Evolutionary conservation across 2,329 filamentous ascomycete genomes (phyloP).

Genomic region (Cercospora sp.): DNA sequence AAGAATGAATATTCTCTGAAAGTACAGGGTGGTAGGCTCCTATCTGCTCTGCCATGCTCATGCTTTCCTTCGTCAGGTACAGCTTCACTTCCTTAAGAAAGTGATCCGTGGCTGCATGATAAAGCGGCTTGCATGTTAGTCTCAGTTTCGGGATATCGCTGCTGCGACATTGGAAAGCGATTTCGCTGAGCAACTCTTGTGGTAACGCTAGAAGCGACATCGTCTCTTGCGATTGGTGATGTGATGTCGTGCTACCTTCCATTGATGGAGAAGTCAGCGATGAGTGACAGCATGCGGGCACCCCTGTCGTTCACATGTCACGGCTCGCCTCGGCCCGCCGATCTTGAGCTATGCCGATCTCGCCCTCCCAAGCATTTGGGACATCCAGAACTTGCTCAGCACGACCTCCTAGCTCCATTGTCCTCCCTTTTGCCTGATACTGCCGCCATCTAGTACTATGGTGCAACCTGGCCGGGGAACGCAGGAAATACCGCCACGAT

Average conservation of each 20-base stretch:
- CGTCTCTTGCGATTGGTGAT: neutral
- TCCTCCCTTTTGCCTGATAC: neutral
- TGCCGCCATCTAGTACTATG: neutral
- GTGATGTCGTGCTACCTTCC: neutral
- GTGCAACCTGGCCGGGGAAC: neutral
- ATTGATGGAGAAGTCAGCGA: neutral
- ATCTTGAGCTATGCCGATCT: neutral
- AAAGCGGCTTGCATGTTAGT: neutral
- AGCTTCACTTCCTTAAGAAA: slow-evolving; percentile 5
- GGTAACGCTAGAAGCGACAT: neutral
- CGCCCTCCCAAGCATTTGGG: neutral
- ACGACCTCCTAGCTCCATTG: neutral
- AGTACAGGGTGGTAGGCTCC: neutral
- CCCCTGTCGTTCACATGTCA: neutral
- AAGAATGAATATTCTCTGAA: neutral
- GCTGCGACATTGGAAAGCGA: neutral
- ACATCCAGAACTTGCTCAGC: slow-evolving; percentile 6
- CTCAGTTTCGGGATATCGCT: neutral
- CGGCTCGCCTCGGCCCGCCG: slow-evolving; percentile 4
- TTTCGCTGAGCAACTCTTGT: neutral
- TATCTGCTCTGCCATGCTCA: neutral
- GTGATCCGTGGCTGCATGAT: neutral
- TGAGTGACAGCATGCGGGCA: neutral
- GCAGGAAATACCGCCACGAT: slow-evolving; percentile 13
- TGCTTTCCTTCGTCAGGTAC: neutral